Conservation (phyloP, 495 filamentous ascomycete species). For the Trichoderma gamsii region DNA sequence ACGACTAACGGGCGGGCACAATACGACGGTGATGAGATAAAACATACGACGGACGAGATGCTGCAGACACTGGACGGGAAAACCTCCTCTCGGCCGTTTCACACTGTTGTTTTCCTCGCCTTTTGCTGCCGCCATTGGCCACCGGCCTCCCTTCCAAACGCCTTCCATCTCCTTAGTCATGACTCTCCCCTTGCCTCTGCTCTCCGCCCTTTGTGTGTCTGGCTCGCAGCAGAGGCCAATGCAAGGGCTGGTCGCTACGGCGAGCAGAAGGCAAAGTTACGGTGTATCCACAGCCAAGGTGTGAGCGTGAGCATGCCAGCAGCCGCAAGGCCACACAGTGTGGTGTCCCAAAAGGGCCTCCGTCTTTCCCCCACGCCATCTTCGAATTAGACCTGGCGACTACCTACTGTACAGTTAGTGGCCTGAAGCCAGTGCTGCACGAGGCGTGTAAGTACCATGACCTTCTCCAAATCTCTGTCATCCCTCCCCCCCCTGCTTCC, state of each 20-base stretch:
- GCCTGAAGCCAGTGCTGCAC: not conserved
- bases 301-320: slow-evolving; percentile 13
- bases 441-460: slow-evolving; percentile 4
- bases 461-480: not conserved
- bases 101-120: not conserved
- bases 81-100: not conserved
- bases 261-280: not conserved
- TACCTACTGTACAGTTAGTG: not conserved
- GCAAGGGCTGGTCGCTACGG: slow-evolving; percentile 13
- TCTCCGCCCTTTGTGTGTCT: slow-evolving; percentile 1
- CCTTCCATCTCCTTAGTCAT: slow-evolving; percentile 1
- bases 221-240: slow-evolving; percentile 5
- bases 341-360: slow-evolving; percentile 8
- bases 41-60: not conserved
- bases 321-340: slow-evolving; percentile 11
- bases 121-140: not conserved
- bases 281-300: slow-evolving; percentile 5
- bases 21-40: not conserved
- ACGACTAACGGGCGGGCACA: not conserved
- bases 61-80: slow-evolving; percentile 3
- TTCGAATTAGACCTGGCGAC: not conserved
- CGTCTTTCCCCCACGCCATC: slow-evolving; percentile 2
- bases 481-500: not conserved
- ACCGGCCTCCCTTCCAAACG: not conserved
- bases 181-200: not conserved